These are phyloP conservation scores for Monilinia aucupariae DNA, from an alignment of 2,329 filamentous ascomycete genomes.

Conservation along the genomic window DNA sequence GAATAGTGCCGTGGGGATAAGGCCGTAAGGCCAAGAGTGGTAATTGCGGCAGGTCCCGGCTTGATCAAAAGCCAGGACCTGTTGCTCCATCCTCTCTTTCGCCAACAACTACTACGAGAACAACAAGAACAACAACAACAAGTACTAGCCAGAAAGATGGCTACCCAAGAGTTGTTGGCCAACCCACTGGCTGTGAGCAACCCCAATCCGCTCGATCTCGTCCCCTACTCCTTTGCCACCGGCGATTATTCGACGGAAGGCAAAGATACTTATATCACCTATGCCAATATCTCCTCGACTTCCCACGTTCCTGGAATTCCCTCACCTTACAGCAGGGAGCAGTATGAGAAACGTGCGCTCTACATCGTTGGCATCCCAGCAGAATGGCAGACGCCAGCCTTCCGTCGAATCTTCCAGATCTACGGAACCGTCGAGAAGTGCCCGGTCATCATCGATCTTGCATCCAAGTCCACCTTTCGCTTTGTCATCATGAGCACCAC, in stretches of 20 bases:
- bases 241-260: not conserved
- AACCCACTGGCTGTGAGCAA: not conserved
- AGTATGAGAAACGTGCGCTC: constrained; percentile 22
- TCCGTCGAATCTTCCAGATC: constrained; percentile 20
- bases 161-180: not conserved
- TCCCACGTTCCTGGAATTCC: constrained; percentile 25
- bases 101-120: not conserved
- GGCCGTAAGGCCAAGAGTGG: not conserved
- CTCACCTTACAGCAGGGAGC: constrained; percentile 18
- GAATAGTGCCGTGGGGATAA: not conserved
- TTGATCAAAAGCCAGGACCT: not conserved
- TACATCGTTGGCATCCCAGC: constrained; percentile 25
- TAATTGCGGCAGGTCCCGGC: too few relatives aligned
- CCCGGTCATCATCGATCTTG: constrained; percentile 23
- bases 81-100: not conserved
- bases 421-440: constrained; percentile 22
- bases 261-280: constrained; percentile 22
- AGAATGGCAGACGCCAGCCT: constrained; percentile 13
- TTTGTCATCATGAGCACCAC: constrained; percentile 26
- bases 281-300: constrained; percentile 4
- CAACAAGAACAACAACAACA: not conserved
- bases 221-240: constrained; percentile 2
- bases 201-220: not conserved
- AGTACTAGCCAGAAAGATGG: not conserved
- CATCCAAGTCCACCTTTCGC: constrained; percentile 23